Base-by-base conservation (phyloP, 108 stramenopile genomes). In the Skeletonema tropicum region DNA sequence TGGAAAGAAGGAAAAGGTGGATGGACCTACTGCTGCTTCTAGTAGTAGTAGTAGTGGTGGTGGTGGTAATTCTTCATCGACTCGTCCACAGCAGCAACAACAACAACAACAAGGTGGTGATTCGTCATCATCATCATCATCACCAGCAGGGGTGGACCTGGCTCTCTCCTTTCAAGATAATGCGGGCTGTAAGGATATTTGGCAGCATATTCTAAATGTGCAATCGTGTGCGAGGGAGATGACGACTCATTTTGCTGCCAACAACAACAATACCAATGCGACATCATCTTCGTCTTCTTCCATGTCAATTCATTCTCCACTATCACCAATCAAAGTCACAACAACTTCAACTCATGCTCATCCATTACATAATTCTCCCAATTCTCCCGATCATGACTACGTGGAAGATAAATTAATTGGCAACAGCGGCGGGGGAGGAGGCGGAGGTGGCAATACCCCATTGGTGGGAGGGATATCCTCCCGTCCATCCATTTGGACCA, bases 131-230 rank as follows among this genome's bases (percentile, higher is more conserved):
- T 6, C 59, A 12, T 6, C n/a, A 14, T n/a, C 59, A 12, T 9
- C 61, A 12, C 8, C 70, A 25, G 69, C 60, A 39, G 92, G 92
- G n/a, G 94, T 96, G 10, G 94, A 96, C 69, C 70, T 96, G 57
- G 94, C 94, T 0, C 75, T 96, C 42, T 89, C 88, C 3, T 96
- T 96, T 74, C 94, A 96, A 77, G 94, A 96, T 68, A 93, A 91
- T 87, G 88, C 90, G 5, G 94, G 94, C 39, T 96, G 92, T 74
- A 71, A 90, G 61, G 90, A 93, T 68, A 90, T 96, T 30, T 96
- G 94, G 94, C 68, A 82, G n/a, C 89, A 92, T 70, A 93, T 96
- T 59, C 82, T 83, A 0, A 74, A 87, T 46, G 87, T 92, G n/a
- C 94, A 96, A 83, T 57, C 79, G 48, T 77, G 82, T 13, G 92